Percentiles rank a stretch among this genome's conserved stretches.
These are phyloP conservation scores for Fusarium nelsonii DNA, from an alignment of 2,329 filamentous ascomycete species.

Conservation along the genomic window DNA sequence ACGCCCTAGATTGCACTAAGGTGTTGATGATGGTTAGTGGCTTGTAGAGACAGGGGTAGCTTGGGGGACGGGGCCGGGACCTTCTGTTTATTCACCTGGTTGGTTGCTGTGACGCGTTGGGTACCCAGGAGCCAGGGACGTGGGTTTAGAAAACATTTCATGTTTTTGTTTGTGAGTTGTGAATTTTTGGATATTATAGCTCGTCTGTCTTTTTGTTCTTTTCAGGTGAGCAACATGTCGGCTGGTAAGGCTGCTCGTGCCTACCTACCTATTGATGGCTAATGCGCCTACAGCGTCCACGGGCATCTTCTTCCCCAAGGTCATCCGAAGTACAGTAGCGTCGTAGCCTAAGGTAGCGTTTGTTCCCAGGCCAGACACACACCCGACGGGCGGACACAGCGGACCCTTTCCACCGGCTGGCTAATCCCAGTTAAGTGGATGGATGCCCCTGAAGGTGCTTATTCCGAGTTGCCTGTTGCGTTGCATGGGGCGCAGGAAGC, in stretches of 20 bases:
- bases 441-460: conserved; percentile 27
- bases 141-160: neutral
- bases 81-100: neutral
- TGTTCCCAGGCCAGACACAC: neutral
- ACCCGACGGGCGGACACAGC: neutral
- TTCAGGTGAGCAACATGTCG: neutral
- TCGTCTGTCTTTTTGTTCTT: neutral
- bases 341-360: neutral
- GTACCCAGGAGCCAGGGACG: neutral
- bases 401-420: conserved; percentile 20
- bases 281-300: neutral
- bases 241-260: neutral
- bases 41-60: conserved; percentile 6
- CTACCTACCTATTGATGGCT: neutral
- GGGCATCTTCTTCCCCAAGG: neutral
- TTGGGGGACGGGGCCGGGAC: neutral
- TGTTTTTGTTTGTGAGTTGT: neutral
- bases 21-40: conserved; percentile 24
- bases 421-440: conserved; percentile 12
- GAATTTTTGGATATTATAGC: neutral
- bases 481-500: conserved; percentile 9
- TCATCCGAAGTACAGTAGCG: neutral
- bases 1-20: conserved; percentile 30
- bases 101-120: neutral
- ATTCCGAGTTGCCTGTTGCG: neutral